Evolutionary conservation across 192 early-diverging fungal genomes (phyloP), one percentile per base, ranked within the genome.

Genomic region (Cladochytrium replicatum): DNA sequence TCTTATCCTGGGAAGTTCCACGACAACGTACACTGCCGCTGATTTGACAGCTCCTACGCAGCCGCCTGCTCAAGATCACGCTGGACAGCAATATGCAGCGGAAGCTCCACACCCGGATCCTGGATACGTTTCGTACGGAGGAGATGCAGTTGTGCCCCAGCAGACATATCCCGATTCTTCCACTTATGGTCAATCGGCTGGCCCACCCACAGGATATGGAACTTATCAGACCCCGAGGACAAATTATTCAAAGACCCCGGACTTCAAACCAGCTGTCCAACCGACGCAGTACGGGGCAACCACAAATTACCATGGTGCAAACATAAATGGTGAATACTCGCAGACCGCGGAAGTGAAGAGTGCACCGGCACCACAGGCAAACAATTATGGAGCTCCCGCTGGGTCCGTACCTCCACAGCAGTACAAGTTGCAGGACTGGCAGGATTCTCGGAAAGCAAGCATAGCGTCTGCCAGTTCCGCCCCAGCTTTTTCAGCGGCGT

Each of bases 1-100:
- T 50, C 29, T 50, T 17, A 38, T 50, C 19, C 29, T 50, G 19
- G 49, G 49, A 6, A 7, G 13, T 11, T 11, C 49, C 24, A 1
- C 7, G 9, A 24, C 9, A 21, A 21, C 1, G n/a, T 5, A 5
- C 21, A 29, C 29, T 0, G 13, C 46, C 13, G 38, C 15, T 7
- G 6, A 5, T 13, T 7, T n/a, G 5, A 43, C 22, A 11, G 22
- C 41, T 7, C 15, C 41, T 7, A 8, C 22, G 6, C n/a, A 17
- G 15, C 22, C 11, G 41, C 41, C 11, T 19, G 5, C 22, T 13
- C 11, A 7, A 19, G 7, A 7, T 11, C 15, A 8, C n/a, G 41
- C 11, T 17, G 6, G 7, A 8, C 11, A 13, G 41, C 11, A 7
- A 22, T 19, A 7, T 8, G 22, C 22, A 22, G 41, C 11, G 41